phyloP scores from a whole-genome alignment of 2,329 filamentous ascomycete species.

The Paecilomyces niveus region DNA sequence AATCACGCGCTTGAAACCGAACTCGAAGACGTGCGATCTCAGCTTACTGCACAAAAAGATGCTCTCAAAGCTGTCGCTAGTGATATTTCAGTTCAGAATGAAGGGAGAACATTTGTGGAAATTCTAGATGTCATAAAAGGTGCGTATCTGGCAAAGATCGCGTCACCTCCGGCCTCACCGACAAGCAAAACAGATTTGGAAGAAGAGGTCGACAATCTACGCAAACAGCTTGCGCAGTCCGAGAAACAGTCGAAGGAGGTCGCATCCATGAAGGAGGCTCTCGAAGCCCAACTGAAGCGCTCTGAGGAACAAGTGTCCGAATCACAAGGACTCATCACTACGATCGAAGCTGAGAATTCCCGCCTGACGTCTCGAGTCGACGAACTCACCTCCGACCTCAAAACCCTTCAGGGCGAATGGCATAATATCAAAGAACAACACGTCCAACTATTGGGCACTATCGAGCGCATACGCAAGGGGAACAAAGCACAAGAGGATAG shows the following conservation, averaged over 20 bases:
- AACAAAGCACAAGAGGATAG: constrained; percentile 21
- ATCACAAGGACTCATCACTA: constrained; percentile 28
- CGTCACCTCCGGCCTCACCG: constrained; percentile 7
- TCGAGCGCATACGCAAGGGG: constrained; percentile 22
- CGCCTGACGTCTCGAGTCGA: constrained; percentile 27
- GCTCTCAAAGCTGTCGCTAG: constrained; percentile 30
- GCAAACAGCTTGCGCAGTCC: constrained; percentile 22
- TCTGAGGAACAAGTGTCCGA: constrained; percentile 30
- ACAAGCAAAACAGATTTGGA: constrained; percentile 10
- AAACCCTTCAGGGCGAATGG: constrained; percentile 24
- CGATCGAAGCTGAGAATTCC: constrained; percentile 33
- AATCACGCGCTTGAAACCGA: constrained; percentile 30
- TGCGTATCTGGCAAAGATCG: constrained; percentile 16
- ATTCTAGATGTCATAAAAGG: constrained; percentile 33
- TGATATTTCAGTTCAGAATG: constrained; percentile 24
- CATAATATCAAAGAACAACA: constrained; percentile 23
- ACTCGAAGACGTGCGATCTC: constrained; percentile 25
- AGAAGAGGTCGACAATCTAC: constrained; percentile 15
- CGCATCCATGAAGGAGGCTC: constrained; percentile 18
- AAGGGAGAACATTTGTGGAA: constrained; percentile 30
- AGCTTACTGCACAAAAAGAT: constrained; percentile 29
- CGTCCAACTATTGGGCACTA: constrained; percentile 21
- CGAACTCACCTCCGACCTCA: constrained; percentile 25
- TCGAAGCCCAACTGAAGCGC: constrained; percentile 28
- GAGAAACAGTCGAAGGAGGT: constrained; percentile 23